Percentiles rank a stretch among this genome's conserved stretches.
Evolutionary conservation across 305 asterid species (phyloP).

Genomic region (Fraxinus baroniana): DNA sequence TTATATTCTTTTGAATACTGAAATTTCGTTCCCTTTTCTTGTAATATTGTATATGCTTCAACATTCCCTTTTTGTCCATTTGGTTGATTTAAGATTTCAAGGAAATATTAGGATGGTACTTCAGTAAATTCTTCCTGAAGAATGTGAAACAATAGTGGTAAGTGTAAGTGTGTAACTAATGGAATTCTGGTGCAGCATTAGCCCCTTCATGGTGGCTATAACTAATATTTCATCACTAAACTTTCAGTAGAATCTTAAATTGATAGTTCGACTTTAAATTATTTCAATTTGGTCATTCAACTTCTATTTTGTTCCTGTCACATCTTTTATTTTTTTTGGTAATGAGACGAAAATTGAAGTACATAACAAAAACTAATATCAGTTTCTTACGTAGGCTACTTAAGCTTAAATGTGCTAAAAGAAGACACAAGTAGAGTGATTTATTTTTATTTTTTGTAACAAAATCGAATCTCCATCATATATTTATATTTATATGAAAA

Average conservation of each 20-base stretch:
- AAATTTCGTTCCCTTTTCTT: neutral
- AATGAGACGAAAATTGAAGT: neutral
- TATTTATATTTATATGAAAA: no score
- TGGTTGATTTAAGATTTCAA: neutral
- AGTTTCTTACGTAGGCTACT: neutral
- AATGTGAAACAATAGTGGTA: neutral
- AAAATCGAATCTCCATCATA: neutral
- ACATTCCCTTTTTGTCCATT: neutral
- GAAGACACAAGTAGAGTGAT: neutral
- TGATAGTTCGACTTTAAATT: neutral
- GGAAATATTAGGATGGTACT: neutral
- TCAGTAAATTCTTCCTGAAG: neutral
- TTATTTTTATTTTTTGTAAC: neutral
- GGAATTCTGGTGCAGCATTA: neutral
- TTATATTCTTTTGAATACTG: slow-evolving; percentile 3
- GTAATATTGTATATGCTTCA: neutral
- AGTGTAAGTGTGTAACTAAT: neutral
- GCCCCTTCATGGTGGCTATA: neutral
- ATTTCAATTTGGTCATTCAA: neutral
- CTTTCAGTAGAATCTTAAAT: no score
- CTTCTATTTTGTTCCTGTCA: neutral
- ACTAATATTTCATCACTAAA: no score
- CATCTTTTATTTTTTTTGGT: neutral
- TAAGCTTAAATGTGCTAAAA: neutral
- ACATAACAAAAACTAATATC: no score